Evolutionary conservation across 805 yeast genomes (phyloP).

Genomic region (Sugiyamaella floridensis): DNA sequence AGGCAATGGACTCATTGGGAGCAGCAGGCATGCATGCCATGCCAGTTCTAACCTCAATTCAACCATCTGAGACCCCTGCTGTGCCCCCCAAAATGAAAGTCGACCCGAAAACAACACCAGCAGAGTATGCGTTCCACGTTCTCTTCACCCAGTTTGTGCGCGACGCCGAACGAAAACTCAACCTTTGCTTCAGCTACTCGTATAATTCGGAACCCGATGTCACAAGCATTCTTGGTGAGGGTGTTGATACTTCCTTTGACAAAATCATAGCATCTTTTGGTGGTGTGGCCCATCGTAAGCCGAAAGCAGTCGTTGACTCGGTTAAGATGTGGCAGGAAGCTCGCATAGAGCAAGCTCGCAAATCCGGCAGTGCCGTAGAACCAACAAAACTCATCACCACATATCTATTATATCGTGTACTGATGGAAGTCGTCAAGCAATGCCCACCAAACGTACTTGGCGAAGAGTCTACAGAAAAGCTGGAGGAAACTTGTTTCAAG

Average conservation of each 20-base stretch:
- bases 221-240: conserved; percentile 71
- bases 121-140: conserved; percentile 90
- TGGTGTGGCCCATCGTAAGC: conserved; percentile 79
- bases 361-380: conserved; percentile 52
- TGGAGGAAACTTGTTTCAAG: conserved; percentile 89
- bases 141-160: conserved; percentile 85
- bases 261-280: conserved; percentile 81
- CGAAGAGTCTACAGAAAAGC: conserved; percentile 68
- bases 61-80: background rate
- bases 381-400: conserved; percentile 80
- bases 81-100: background rate
- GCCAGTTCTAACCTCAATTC: conserved; percentile 11
- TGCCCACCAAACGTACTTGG: conserved; percentile 68
- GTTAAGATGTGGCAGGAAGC: conserved; percentile 98
- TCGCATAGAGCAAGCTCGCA: conserved; percentile 76
- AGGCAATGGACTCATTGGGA: background rate
- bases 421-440: conserved; percentile 87
- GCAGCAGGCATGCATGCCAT: background rate
- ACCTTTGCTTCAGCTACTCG: conserved; percentile 59
- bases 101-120: conserved; percentile 25
- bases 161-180: conserved; percentile 82
- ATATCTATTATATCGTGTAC: conserved; percentile 80
- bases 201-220: conserved; percentile 70
- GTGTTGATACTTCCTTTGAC: conserved; percentile 81
- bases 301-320: conserved; percentile 93